These are phyloP conservation scores for Phytophthora sp. DNA, from an alignment of 352 stramenopile species.

Conservation along the genomic window DNA sequence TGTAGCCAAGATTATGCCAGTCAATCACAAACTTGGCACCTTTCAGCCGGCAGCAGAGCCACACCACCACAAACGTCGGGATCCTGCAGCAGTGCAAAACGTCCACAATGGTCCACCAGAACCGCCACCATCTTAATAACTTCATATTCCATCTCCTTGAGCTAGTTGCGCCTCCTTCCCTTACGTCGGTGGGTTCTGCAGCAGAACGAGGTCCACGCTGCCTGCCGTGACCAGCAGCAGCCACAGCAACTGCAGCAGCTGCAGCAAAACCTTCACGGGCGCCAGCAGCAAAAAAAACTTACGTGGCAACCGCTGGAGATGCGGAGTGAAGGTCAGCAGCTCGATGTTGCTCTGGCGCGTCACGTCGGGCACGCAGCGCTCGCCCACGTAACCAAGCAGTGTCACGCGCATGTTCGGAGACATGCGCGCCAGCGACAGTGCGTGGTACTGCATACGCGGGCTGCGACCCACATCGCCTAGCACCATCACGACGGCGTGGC, in stretches of 20 bases:
- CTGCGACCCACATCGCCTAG: slow-evolving; percentile 96
- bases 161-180: not conserved
- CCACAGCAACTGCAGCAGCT: slow-evolving; percentile 61
- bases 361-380: slow-evolving; percentile 85
- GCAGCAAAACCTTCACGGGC: slow-evolving; percentile 82
- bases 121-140: slow-evolving; percentile 9
- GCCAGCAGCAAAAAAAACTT: slow-evolving; percentile 36
- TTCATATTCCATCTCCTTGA: not conserved
- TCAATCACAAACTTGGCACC: slow-evolving; percentile 96
- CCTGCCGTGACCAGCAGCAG: slow-evolving; percentile 47
- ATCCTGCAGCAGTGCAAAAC: slow-evolving; percentile 71
- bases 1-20: slow-evolving; percentile 99
- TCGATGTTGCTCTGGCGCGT: slow-evolving; percentile 64
- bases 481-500: slow-evolving; percentile 92
- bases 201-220: slow-evolving; percentile 92
- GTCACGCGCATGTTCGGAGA: slow-evolving; percentile 72
- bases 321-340: slow-evolving; percentile 80
- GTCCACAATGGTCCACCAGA: slow-evolving; percentile 11
- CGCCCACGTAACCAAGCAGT: slow-evolving; percentile 94
- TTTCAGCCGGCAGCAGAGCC: slow-evolving; percentile 58
- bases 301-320: slow-evolving; percentile 66
- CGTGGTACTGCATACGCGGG: slow-evolving; percentile 99
- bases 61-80: slow-evolving; percentile 93
- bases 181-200: slow-evolving; percentile 98
- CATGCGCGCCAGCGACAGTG: slow-evolving; percentile 92